Conservation (phyloP, 176 grass and related monocot genomes). For the Oryza glaberrima region DNA sequence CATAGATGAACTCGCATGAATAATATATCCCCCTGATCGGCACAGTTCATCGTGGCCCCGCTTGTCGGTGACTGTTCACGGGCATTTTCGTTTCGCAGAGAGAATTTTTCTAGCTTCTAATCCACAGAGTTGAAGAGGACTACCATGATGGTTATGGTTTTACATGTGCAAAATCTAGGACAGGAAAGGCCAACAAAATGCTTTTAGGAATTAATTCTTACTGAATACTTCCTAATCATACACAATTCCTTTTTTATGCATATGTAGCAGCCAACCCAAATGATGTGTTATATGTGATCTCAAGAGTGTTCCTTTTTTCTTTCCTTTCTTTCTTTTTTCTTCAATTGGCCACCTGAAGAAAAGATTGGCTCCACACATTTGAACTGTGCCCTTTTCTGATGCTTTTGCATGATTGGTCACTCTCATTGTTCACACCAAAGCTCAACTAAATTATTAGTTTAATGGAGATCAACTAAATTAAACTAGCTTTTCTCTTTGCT, state of each 20-base stretch:
- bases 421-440: background rate
- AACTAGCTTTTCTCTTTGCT: background rate
- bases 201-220: constrained; percentile 13
- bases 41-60: background rate
- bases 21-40: too few species aligned
- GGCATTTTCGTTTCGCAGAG: background rate
- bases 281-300: constrained; percentile 1
- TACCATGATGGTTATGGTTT: background rate
- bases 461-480: background rate
- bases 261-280: background rate
- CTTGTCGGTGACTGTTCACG: background rate
- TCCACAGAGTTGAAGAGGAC: background rate
- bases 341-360: constrained; percentile 31
- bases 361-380: constrained; percentile 41
- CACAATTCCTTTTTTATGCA: background rate
- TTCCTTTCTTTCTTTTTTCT: background rate
- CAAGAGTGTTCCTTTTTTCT: background rate
- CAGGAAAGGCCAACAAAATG: constrained; percentile 11
- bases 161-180: background rate
- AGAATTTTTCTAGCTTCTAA: background rate
- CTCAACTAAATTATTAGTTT: background rate
- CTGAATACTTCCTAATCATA: constrained; percentile 9
- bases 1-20: background rate
- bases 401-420: constrained; percentile 38
- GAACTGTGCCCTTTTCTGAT: constrained; percentile 41